Percentiles rank a stretch among this genome's conserved stretches.
phyloP scores from a whole-genome alignment of 306 rosid species.

The Fagus crenata region DNA sequence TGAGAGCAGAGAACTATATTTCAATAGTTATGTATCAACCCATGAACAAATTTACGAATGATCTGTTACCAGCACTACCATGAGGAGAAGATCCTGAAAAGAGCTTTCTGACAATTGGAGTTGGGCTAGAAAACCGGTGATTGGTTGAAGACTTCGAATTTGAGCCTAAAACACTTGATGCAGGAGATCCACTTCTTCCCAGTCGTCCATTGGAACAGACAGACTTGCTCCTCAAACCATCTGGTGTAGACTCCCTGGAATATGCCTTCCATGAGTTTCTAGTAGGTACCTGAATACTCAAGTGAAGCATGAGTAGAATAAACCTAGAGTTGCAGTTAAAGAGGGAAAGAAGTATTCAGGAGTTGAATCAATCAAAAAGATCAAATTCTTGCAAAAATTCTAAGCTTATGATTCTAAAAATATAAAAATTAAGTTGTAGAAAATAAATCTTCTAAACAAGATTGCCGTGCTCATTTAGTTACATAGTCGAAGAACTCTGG shows the following conservation, averaged over 20 bases:
- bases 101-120: slow-evolving; percentile 46
- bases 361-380: background rate
- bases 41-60: slow-evolving; percentile 20
- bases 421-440: background rate
- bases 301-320: slow-evolving; percentile 13
- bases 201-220: slow-evolving; percentile 53
- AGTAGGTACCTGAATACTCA: slow-evolving; percentile 52
- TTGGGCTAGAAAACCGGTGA: slow-evolving; percentile 33
- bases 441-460: background rate
- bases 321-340: background rate
- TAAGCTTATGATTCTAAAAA: background rate
- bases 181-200: slow-evolving; percentile 69
- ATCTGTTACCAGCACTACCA: slow-evolving; percentile 48
- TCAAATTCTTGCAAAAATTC: background rate
- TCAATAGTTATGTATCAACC: background rate
- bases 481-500: background rate
- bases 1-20: slow-evolving; percentile 2
- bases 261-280: slow-evolving; percentile 55
- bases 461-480: background rate
- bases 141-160: slow-evolving; percentile 42
- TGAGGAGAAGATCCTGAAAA: slow-evolving; percentile 57
- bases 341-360: too few species aligned
- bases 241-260: slow-evolving; percentile 66
- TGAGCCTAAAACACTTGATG: slow-evolving; percentile 47
- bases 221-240: slow-evolving; percentile 56